Evolutionary conservation across 2,329 filamentous ascomycete species (phyloP).

Genomic region (Cladosporium cucumerinum): DNA sequence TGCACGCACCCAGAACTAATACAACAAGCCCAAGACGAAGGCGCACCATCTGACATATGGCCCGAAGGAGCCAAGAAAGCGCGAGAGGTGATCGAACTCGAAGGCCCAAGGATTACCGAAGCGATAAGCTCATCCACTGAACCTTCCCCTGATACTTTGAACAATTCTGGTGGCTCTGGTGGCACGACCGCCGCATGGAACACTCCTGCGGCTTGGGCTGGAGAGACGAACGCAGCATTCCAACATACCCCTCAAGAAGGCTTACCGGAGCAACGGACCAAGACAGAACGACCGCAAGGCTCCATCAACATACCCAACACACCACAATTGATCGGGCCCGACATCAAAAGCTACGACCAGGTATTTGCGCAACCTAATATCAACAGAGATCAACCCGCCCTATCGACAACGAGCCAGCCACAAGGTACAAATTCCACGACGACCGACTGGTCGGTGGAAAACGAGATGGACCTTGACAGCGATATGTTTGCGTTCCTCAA

Average conservation of each 20-base stretch:
- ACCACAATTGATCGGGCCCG: neutral
- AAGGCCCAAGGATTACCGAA: neutral
- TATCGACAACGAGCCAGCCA: neutral
- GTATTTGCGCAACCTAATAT: neutral
- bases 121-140: slow-evolving; percentile 4
- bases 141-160: slow-evolving; percentile 2
- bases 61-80: slow-evolving; percentile 16
- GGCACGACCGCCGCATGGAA: neutral
- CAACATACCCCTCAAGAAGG: neutral
- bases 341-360: neutral
- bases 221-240: neutral
- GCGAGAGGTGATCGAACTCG: neutral
- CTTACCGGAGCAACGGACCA: neutral
- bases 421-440: neutral
- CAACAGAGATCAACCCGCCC: neutral
- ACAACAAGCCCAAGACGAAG: slow-evolving; percentile 11
- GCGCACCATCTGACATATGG: slow-evolving; percentile 16
- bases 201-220: slow-evolving; percentile 11
- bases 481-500: slow-evolving; percentile 24
- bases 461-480: slow-evolving; percentile 24
- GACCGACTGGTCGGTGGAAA: neutral
- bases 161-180: neutral
- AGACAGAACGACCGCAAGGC: neutral
- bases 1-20: slow-evolving; percentile 27
- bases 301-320: slow-evolving; percentile 14